A percentile compares a stretch with the other conserved stretches of the same genome.
These are phyloP conservation scores for Phytophthora idaei DNA, from an alignment of 352 stramenopile species.

Conservation along the genomic window DNA sequence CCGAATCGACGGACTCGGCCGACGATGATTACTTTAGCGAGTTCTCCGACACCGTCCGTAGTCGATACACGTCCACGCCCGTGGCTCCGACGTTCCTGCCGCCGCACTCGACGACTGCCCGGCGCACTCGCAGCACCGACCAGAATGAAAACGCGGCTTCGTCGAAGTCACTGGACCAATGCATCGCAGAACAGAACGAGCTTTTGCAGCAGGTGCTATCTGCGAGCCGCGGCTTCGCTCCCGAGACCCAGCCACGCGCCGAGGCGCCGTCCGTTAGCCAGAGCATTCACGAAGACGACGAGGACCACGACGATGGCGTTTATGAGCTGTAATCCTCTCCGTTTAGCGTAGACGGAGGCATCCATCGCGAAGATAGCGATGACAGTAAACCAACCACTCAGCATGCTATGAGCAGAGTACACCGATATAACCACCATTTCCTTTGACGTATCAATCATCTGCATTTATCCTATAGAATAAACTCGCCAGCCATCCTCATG, in stretches of 20 bases:
- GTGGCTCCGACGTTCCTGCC: constrained; percentile 21
- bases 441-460: constrained; percentile 7
- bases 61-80: constrained; percentile 40
- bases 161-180: constrained; percentile 40
- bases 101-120: constrained; percentile 9
- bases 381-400: constrained; percentile 27
- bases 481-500: too few species aligned
- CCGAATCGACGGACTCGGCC: constrained; percentile 6
- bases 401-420: constrained; percentile 21
- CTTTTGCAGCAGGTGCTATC: constrained; percentile 44
- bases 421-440: constrained; percentile 7
- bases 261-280: constrained; percentile 26
- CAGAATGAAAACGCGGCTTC: constrained; percentile 23
- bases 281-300: constrained; percentile 28
- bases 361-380: constrained; percentile 30
- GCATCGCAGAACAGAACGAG: constrained; percentile 49
- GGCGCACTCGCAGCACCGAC: constrained; percentile 38
- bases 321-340: constrained; percentile 33
- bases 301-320: constrained; percentile 36
- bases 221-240: constrained; percentile 33
- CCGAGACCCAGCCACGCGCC: constrained; percentile 8
- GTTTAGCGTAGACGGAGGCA: constrained; percentile 12
- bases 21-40: constrained; percentile 28
- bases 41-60: constrained; percentile 19
- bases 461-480: too few species aligned